These are phyloP conservation scores for Scheffersomyces quercinus DNA, from an alignment of 1,139 yeast species.

Conservation along the genomic window DNA sequence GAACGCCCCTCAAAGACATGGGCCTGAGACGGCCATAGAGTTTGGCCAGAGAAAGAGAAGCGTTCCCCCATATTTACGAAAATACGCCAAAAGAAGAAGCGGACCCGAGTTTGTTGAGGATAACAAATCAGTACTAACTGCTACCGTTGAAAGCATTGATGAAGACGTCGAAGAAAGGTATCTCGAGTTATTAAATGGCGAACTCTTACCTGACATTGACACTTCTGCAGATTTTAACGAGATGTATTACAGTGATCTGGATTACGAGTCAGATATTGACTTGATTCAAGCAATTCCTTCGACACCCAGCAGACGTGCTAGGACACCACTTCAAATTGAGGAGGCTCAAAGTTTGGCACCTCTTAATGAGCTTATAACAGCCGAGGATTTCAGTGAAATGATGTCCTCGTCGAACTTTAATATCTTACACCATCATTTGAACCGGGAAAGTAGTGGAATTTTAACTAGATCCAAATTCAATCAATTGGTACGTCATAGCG, in stretches of 20 bases:
- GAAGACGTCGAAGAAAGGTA: constrained; percentile 24
- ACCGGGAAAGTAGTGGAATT: constrained; percentile 19
- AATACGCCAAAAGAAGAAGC: constrained; percentile 14
- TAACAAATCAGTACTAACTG: background rate
- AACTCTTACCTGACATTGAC: constrained; percentile 46
- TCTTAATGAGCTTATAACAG: constrained; percentile 30
- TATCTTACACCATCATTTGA: constrained; percentile 39
- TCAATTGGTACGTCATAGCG: constrained; percentile 12
- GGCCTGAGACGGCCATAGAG: constrained; percentile 21
- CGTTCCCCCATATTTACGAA: constrained; percentile 29
- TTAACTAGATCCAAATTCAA: constrained; percentile 47
- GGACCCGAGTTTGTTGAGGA: background rate
- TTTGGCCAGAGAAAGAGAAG: constrained; percentile 20
- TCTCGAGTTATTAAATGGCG: constrained; percentile 24
- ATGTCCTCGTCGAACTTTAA: constrained; percentile 24
- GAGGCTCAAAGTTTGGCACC: constrained; percentile 7
- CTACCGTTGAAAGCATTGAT: constrained; percentile 15
- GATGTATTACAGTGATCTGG: constrained; percentile 23
- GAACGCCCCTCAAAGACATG: constrained; percentile 2
- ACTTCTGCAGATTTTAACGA: constrained; percentile 42
- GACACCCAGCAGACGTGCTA: background rate
- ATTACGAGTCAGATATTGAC: constrained; percentile 22
- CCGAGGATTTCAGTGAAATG: constrained; percentile 31
- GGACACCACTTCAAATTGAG: background rate
- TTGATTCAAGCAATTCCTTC: constrained; percentile 2